These are phyloP conservation scores for Mycena haematopus DNA, from an alignment of 768 basidiomycete species.

Conservation along the genomic window DNA sequence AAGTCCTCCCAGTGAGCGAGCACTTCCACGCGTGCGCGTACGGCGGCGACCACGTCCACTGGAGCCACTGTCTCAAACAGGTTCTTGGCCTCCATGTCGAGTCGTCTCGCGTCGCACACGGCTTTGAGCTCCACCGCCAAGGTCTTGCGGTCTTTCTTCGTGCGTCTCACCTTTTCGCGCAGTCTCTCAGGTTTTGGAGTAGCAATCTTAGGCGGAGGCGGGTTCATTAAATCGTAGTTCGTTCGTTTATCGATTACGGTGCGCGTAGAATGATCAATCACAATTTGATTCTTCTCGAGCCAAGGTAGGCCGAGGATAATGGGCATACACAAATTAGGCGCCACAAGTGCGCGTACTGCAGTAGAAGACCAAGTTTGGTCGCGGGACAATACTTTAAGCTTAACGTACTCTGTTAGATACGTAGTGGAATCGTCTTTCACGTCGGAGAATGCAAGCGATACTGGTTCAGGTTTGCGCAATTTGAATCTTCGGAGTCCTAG, in stretches of 20 bases:
- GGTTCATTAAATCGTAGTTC: constrained; percentile 25
- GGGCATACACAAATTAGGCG: constrained; percentile 28
- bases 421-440: constrained; percentile 18
- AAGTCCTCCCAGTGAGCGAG: not conserved
- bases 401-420: constrained; percentile 30
- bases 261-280: constrained; percentile 26
- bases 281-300: too few relatives aligned
- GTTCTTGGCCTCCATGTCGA: not conserved
- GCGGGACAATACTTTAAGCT: constrained; percentile 21
- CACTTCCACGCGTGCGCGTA: constrained; percentile 26
- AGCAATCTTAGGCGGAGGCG: not conserved
- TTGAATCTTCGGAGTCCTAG: constrained; percentile 20
- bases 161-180: not conserved
- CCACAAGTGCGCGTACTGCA: constrained; percentile 30
- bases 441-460: constrained; percentile 11
- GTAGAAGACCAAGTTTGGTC: constrained; percentile 31
- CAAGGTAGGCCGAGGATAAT: constrained; percentile 36
- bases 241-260: constrained; percentile 28
- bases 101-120: not conserved
- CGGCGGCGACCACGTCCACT: constrained; percentile 22
- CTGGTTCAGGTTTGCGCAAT: constrained; percentile 30
- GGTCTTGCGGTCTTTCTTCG: not conserved
- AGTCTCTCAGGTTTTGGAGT: not conserved
- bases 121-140: not conserved
- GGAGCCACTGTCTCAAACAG: constrained; percentile 18